Evolutionary conservation across 768 basidiomycete genomes (phyloP).

Genomic region (Paxillus rubicundulus): DNA sequence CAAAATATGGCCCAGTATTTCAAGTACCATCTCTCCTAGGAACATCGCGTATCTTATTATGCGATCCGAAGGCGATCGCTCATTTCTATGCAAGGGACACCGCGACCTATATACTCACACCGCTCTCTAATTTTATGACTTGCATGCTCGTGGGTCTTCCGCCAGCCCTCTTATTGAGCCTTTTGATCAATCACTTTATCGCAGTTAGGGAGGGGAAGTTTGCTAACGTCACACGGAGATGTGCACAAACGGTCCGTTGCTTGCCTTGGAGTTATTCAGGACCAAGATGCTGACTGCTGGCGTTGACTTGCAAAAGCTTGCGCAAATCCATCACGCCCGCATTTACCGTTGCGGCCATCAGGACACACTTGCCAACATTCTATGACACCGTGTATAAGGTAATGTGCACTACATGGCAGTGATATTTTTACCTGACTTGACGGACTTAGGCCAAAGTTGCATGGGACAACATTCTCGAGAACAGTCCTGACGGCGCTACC

Average conservation of each 20-base stretch:
- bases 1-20: constrained; percentile 44
- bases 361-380: constrained; percentile 22
- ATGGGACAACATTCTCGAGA: constrained; percentile 24
- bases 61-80: constrained; percentile 46
- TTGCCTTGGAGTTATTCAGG: no score
- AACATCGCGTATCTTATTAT: constrained; percentile 33
- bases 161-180: no score
- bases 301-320: constrained; percentile 8
- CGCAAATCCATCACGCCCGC: constrained; percentile 28
- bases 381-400: constrained; percentile 30
- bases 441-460: constrained; percentile 20
- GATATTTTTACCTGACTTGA: no score
- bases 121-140: constrained; percentile 34
- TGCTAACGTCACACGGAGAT: constrained; percentile 14
- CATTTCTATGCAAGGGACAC: constrained; percentile 52
- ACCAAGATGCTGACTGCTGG: no score
- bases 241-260: no score
- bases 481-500: constrained; percentile 12
- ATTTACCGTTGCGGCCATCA: constrained; percentile 24
- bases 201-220: constrained; percentile 10
- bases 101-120: constrained; percentile 41
- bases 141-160: constrained; percentile 26
- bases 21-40: constrained; percentile 38
- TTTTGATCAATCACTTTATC: not conserved
- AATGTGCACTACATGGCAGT: no score